Evolutionary conservation across 306 rosid species (phyloP).

Genomic region (Heteromeles arbutifolia): DNA sequence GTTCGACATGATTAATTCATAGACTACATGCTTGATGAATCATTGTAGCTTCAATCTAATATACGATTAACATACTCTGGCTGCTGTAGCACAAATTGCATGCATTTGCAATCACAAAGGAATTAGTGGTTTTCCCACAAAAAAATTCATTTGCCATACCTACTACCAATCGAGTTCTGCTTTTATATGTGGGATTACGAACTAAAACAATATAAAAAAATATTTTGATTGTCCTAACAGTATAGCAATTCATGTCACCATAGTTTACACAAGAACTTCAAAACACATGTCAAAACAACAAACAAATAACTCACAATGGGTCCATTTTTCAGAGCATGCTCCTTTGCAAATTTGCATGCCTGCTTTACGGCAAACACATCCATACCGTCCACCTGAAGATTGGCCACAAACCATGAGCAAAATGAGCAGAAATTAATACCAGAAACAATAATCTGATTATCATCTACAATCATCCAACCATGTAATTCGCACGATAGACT

Average conservation of each 20-base stretch:
- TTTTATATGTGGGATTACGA: background rate
- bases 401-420: background rate
- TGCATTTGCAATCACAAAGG: background rate
- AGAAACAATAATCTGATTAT: background rate
- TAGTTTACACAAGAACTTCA: background rate
- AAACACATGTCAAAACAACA: background rate
- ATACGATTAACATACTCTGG: background rate
- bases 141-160: background rate
- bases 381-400: constrained; percentile 88
- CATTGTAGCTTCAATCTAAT: background rate
- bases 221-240: background rate
- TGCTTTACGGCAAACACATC: constrained; percentile 95
- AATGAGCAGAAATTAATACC: background rate
- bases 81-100: background rate
- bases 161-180: background rate
- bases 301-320: constrained; percentile 75
- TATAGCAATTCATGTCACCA: background rate
- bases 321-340: constrained; percentile 88
- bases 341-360: constrained; percentile 90
- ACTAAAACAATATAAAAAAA: background rate
- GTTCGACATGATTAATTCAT: background rate
- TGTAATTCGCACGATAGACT: background rate
- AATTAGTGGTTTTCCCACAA: background rate
- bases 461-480: background rate
- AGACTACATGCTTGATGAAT: background rate